Base-by-base conservation (phyloP, 495 filamentous ascomycete genomes). In the Chaetomidium leptoderma region DNA sequence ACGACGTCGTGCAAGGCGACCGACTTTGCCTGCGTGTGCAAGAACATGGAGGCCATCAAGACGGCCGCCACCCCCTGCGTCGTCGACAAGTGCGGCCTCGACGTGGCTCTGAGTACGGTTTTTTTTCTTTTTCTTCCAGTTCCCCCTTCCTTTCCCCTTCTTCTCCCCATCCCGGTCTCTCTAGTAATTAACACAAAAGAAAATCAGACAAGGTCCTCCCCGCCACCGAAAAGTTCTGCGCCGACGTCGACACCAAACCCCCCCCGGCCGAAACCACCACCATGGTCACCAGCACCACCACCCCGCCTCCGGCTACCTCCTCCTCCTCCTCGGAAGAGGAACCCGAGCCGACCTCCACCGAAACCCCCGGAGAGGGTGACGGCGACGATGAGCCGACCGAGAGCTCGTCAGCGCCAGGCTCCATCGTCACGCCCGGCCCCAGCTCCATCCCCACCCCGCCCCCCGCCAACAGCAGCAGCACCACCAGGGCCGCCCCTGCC, bases 21-120 rank as follows among this genome's bases (percentile, higher is more conserved):
- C 52, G 76, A 80, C 68, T 71, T 69, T 61, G 42, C 61, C 39
- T 80, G 78, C 67, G 70, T 75, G 59, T 81, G 78, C 68, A 49
- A 46, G 33, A 65, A 75, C 59, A 60, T 67, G 39, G 61, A 67
- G 30, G 40, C 59, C 29, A 57, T 78, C 40, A 64, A 65, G 21
- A 9, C 50, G 7, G 61, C 53, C 13, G 76, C 73, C 40, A 74
- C 72, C 17, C 19, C 43, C 42, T 76, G 75, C 58, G 73, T 79
- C 11, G 40, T 76, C 29, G 17, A 42, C 5, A 51, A 53, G 6
- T 77, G 75, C 57, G 72, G 69, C 29, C 29, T 58, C 19, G 67
- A 70, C 9, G 60, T 64, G 6, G 74, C 74, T 21, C 42, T 69
- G 13, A 59, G 71, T 74, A 60, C 5, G 64, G 48, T 19, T 17